These are phyloP conservation scores for Blumeria graminis DNA, from an alignment of 2,329 filamentous ascomycete species.

Conservation along the genomic window DNA sequence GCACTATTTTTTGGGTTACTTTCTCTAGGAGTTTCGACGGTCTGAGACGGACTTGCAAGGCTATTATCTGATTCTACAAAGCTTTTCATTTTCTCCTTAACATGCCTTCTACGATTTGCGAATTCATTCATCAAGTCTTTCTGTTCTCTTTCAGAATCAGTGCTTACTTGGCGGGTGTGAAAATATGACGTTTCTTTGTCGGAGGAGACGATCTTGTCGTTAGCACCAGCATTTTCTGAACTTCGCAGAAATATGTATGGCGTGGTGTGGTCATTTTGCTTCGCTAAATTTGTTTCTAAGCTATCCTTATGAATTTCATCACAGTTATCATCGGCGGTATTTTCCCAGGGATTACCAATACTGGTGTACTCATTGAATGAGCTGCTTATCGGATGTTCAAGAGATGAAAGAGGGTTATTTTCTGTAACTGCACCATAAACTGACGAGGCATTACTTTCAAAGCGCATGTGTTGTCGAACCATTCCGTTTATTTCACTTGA, in stretches of 20 bases:
- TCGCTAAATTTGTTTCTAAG: not conserved
- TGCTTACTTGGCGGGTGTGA: constrained; percentile 24
- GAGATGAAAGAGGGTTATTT: too few relatives aligned
- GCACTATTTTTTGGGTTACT: constrained; percentile 23
- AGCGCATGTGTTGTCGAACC: constrained; percentile 63
- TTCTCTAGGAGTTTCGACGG: constrained; percentile 14
- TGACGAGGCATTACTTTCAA: constrained; percentile 60
- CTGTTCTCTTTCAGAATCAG: constrained; percentile 27
- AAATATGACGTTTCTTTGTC: constrained; percentile 11
- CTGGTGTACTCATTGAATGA: constrained; percentile 14
- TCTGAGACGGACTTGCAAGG: constrained; percentile 15
- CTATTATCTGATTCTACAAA: constrained; percentile 36
- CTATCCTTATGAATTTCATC: not conserved
- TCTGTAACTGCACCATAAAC: constrained; percentile 28
- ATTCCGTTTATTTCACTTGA: constrained; percentile 50
- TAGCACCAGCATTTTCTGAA: not conserved
- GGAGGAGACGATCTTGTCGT: not conserved
- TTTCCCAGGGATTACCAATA: constrained; percentile 23
- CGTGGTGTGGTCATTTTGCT: not conserved
- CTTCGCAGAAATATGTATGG: not conserved
- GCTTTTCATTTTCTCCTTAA: constrained; percentile 48
- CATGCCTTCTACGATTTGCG: constrained; percentile 42
- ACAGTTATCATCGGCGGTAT: not conserved
- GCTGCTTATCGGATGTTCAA: not conserved
- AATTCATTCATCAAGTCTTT: constrained; percentile 54